Evolutionary conservation across 2,329 filamentous ascomycete genomes (phyloP), one percentile per base, ranked within the genome.

Genomic region (Exophiala calicioides): DNA sequence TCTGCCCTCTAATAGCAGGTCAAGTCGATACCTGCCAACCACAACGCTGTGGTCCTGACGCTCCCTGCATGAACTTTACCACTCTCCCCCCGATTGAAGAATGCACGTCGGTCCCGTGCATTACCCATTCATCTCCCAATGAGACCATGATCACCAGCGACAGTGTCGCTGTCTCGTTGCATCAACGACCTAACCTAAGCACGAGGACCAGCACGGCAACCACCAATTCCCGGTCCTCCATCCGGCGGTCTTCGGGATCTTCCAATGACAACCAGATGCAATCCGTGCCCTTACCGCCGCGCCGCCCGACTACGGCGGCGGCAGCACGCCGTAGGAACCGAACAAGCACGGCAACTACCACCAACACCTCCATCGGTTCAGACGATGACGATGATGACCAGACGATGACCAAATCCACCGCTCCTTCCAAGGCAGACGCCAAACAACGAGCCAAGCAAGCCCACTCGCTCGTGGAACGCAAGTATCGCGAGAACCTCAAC

Each of bases 401-500:
- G 16, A 3, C 33, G 36, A 45, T 30, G 13, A 19, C 46, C 1
- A 58, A 55, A 32, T 16, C 44, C n/a, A 53, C 34, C 1, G 45
- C 51, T 10, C 52, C 45, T 23, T 50, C 44, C 29, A 56, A 56
- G 31, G 41, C 51, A 10, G 56, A 58, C n/a, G 41, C 45, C 18
- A 58, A 57, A 41, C 45, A 55, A 32, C 52, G 56, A 5, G 54
- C 54, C 8, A 55, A 57, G 20, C 55, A 58, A 42, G 57, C 57
- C 10, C 57, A 59, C 34, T 53, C 48, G 2, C 51, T 59, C 13
- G 57, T 59, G 23, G 57, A 59, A 27, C 52, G 52, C 30, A 59
- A 59, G 26, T 59, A 59, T 30, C 48, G 57, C 23, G 57, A 59
- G 42, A 59, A 59, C 38, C 49, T 59, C 37, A 59, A 59, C 35